Evolutionary conservation across 345 rosid genomes (phyloP).

Genomic region (Arabis alpina): DNA sequence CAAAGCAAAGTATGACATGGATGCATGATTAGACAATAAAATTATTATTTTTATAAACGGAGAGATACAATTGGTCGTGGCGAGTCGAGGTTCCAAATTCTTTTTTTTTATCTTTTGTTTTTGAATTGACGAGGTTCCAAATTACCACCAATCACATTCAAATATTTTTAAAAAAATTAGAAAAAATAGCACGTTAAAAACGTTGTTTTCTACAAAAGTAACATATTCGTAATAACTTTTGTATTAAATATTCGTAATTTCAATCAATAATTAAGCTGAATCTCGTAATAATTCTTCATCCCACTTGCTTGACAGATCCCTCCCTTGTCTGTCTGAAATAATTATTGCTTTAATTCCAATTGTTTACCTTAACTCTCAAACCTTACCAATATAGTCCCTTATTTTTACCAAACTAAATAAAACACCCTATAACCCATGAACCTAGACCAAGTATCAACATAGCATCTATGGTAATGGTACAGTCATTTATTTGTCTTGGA

Average conservation of each 20-base stretch:
- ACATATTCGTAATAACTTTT: background rate
- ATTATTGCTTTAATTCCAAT: background rate
- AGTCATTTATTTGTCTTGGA: too few relatives aligned
- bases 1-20: background rate
- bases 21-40: background rate
- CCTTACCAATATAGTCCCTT: background rate
- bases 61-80: background rate
- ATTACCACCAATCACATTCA: background rate
- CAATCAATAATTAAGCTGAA: background rate
- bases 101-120: too few relatives aligned
- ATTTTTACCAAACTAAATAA: background rate
- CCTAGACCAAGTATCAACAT: too few relatives aligned
- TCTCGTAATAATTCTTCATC: background rate
- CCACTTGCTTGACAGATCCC: slow-evolving; percentile 6
- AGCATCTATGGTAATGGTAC: too few relatives aligned
- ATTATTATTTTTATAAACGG: background rate
- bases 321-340: background rate
- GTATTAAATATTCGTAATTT: background rate
- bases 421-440: background rate
- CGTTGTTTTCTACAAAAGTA: background rate
- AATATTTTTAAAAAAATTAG: background rate
- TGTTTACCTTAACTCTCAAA: background rate
- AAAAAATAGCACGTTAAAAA: background rate
- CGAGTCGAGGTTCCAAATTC: slow-evolving; percentile 5
- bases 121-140: background rate